Evolutionary conservation across 2,329 filamentous ascomycete genomes (phyloP).

Genomic region (Arthrobotrys musiformis): DNA sequence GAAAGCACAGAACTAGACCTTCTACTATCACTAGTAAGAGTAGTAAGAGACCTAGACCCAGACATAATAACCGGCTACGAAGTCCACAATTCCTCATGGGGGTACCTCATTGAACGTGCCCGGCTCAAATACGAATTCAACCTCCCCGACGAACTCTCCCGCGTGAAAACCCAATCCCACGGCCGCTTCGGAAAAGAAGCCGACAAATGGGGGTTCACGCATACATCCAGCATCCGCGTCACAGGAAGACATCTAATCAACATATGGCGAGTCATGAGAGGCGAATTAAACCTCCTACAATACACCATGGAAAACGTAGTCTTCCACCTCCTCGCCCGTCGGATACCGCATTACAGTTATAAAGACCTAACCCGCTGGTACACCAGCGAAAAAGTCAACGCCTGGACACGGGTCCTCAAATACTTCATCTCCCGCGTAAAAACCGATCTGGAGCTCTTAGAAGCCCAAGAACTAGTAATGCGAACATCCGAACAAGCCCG

Average conservation of each 20-base stretch:
- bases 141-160: constrained; percentile 88
- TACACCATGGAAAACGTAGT: constrained; percentile 97
- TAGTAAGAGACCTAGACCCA: constrained; percentile 84
- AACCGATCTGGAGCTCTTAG: constrained; percentile 88
- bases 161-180: constrained; percentile 84
- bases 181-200: constrained; percentile 85
- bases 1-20: constrained; percentile 85
- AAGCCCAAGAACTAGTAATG: constrained; percentile 86
- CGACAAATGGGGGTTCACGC: constrained; percentile 93
- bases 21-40: constrained; percentile 84
- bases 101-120: constrained; percentile 91
- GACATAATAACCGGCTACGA: constrained; percentile 96
- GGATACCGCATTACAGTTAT: constrained; percentile 88
- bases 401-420: constrained; percentile 78
- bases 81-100: constrained; percentile 93
- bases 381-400: constrained; percentile 72
- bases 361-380: constrained; percentile 85
- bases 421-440: constrained; percentile 81
- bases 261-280: constrained; percentile 93
- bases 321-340: constrained; percentile 81
- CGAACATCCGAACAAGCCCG: constrained; percentile 94
- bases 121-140: constrained; percentile 84
- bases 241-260: constrained; percentile 97
- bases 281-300: constrained; percentile 89
- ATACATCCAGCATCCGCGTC: constrained; percentile 89